Evolutionary conservation across 495 filamentous ascomycete species (phyloP), one percentile per base, ranked within the genome.

Genomic region (Umbilicaria muhlenbergii): DNA sequence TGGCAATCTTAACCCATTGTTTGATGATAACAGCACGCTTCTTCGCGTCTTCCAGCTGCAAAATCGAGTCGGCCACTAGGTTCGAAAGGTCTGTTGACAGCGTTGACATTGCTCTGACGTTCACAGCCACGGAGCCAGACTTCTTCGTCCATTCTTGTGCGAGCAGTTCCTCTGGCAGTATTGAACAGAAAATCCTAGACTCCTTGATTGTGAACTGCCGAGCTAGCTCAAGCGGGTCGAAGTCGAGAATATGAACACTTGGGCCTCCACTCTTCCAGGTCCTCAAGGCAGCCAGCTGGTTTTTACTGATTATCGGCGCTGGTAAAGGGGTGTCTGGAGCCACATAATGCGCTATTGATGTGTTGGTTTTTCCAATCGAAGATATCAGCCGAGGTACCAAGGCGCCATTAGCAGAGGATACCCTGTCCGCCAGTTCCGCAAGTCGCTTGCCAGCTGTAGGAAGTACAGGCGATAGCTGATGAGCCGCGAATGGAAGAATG

Each of bases 1-100:
- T 77, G 2, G 85, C 83, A 48, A 96, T 83, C 68, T 99, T 99
- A 43, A 94, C 84, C 92, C 92, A 99, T 52, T 95, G 87, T 67
- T 99, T 96, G 67, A 99, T 91, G 37, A 86, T 78, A 2, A 69
- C 58, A 2, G 92, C 91, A 32, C 92, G 77, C 64, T 86, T 92
- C 69, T 95, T 96, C 11, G 78, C 77, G 60, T 96, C 92, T 39
- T 86, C 74, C 21, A 81, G 68, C 41, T 80, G 75, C 12, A 99
- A 74, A 50, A 96, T 94, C 2, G 82, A 93, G 58, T 96, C 92
- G n/a, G 86, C 86, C 16, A 99, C 92, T 17, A 96, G 68, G 56
- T 94, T 87, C 10, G 88, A 82, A 19, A 96, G 66, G 44, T 94
- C 86, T 0, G 84, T 96, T 1, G 91, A 92, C 39, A 96, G 66